Evolutionary conservation across 306 rosid species (phyloP).

Genomic region (Geum urbanum): DNA sequence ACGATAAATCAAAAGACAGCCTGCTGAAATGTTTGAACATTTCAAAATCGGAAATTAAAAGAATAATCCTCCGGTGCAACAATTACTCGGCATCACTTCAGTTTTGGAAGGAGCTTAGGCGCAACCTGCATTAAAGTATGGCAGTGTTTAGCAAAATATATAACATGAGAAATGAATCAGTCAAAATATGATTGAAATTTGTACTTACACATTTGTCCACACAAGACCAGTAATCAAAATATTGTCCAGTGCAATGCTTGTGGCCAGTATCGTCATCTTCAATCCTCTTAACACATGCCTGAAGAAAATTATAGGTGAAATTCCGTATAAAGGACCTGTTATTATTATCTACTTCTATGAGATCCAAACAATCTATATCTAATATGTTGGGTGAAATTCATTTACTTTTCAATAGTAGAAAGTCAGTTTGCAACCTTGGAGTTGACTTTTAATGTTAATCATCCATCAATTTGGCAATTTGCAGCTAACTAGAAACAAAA

Average conservation of each 20-base stretch:
- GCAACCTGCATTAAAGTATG: slow-evolving; percentile 68
- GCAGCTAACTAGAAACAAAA: too few relatives aligned
- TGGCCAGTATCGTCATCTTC: slow-evolving; percentile 74
- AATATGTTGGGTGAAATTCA: not conserved
- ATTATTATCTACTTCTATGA: not conserved
- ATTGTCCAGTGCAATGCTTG: slow-evolving; percentile 98
- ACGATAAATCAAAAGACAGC: slow-evolving; percentile 30
- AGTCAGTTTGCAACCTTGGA: not conserved
- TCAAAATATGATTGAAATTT: slow-evolving; percentile 1
- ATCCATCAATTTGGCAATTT: not conserved
- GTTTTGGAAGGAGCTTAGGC: slow-evolving; percentile 54
- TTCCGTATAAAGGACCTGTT: not conserved
- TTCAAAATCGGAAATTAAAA: slow-evolving; percentile 26
- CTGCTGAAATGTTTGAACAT: slow-evolving; percentile 22
- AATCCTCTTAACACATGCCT: slow-evolving; percentile 87
- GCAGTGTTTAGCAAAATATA: slow-evolving; percentile 11
- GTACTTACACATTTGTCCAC: slow-evolving; percentile 92
- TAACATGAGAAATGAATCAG: slow-evolving; percentile 4
- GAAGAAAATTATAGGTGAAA: slow-evolving; percentile 15
- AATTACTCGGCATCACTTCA: slow-evolving; percentile 45
- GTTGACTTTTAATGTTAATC: not conserved
- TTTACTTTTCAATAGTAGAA: not conserved
- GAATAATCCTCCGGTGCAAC: not conserved
- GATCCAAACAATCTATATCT: not conserved
- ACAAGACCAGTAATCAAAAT: slow-evolving; percentile 91